Conservation (phyloP, 2,329 filamentous ascomycete species). For the Aspergillus felis region DNA sequence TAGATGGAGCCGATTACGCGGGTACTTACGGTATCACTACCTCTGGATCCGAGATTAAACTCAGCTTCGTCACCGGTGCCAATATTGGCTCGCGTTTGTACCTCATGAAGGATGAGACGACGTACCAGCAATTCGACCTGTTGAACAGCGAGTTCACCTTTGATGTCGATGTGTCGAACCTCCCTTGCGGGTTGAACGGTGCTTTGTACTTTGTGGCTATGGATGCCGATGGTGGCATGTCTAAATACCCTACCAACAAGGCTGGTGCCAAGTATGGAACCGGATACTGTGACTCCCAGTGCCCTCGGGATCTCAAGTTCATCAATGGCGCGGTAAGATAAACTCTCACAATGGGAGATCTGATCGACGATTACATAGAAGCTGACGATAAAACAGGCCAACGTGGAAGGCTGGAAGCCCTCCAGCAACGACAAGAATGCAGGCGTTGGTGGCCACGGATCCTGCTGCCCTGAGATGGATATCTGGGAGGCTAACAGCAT, state of each 20-base stretch:
- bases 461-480: conserved; percentile 66
- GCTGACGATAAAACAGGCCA: conserved; percentile 36
- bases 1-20: conserved; percentile 54
- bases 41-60: conserved; percentile 44
- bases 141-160: conserved; percentile 67
- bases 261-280: conserved; percentile 59
- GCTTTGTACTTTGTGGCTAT: conserved; percentile 64
- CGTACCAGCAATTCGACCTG: conserved; percentile 63
- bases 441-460: conserved; percentile 50
- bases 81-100: conserved; percentile 56
- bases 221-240: conserved; percentile 55
- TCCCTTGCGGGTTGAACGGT: conserved; percentile 68
- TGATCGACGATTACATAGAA: background rate
- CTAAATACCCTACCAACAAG: conserved; percentile 48
- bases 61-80: conserved; percentile 45
- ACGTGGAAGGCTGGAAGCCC: conserved; percentile 50
- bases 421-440: conserved; percentile 53
- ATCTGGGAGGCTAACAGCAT: conserved; percentile 67
- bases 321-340: conserved; percentile 33
- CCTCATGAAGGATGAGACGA: conserved; percentile 57
- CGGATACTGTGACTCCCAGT: conserved; percentile 62
- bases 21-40: conserved; percentile 51
- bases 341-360: background rate
- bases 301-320: conserved; percentile 46
- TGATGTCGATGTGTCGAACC: conserved; percentile 65